phyloP scores from a whole-genome alignment of 2,329 filamentous ascomycete genomes.

The Decorospora gaudefroyi region DNA sequence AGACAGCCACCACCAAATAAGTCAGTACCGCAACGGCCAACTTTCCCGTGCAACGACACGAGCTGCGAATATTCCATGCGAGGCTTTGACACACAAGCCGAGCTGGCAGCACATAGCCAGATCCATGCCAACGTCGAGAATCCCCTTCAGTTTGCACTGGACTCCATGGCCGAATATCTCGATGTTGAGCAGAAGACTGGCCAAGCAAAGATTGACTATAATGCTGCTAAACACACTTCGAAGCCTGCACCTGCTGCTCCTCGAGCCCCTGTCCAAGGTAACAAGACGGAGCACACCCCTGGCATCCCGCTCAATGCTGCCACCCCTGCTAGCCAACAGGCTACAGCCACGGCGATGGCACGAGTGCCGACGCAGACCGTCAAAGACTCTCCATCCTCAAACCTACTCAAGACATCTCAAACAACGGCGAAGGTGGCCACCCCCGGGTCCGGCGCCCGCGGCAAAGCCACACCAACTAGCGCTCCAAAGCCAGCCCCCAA shows the following conservation, averaged over 20 bases:
- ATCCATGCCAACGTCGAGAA: constrained; percentile 60
- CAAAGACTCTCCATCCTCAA: constrained; percentile 46
- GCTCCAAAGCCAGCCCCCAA: constrained; percentile 34
- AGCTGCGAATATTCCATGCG: constrained; percentile 59
- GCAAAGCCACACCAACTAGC: constrained; percentile 42
- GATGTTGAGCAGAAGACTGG: constrained; percentile 55
- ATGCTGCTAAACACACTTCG: constrained; percentile 25
- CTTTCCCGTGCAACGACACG: constrained; percentile 59
- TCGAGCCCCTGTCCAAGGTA: constrained; percentile 32
- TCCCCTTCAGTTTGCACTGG: constrained; percentile 60
- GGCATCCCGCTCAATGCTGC: constrained; percentile 38
- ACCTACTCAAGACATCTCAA: constrained; percentile 48
- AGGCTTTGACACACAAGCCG: constrained; percentile 60
- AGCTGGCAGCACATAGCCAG: constrained; percentile 61
- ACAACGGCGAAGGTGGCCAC: constrained; percentile 41
- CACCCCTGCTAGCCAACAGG: constrained; percentile 42
- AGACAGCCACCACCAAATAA: constrained; percentile 51
- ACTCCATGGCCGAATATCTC: constrained; percentile 57
- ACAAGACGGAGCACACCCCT: constrained; percentile 44
- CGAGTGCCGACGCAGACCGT: constrained; percentile 46
- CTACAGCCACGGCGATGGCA: constrained; percentile 45
- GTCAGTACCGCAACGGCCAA: constrained; percentile 51
- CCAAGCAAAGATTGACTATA: constrained; percentile 35
- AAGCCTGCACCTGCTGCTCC: constrained; percentile 30
- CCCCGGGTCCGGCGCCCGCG: constrained; percentile 38